phyloP scores from a whole-genome alignment of 2,329 filamentous ascomycete species.

The Beauveria medogensis region DNA sequence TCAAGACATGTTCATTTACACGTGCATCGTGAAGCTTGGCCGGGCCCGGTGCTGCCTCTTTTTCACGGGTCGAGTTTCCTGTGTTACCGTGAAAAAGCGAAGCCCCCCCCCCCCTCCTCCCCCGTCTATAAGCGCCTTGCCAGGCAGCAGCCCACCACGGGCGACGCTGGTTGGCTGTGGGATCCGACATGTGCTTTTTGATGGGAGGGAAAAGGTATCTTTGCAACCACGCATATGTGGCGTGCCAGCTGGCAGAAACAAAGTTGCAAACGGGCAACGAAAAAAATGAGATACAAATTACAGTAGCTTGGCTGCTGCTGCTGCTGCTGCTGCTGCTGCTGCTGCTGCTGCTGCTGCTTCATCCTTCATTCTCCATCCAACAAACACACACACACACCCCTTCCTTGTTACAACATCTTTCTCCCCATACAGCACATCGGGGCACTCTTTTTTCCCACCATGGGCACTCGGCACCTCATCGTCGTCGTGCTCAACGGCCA shows the following conservation, averaged over 20 bases:
- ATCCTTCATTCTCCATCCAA: background rate
- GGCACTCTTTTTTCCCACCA: background rate
- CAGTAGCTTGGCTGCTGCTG: no score
- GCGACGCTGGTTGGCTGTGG: background rate
- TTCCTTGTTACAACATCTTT: background rate
- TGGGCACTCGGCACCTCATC: slow-evolving; percentile 11
- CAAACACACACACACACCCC: background rate
- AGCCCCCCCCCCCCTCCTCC: no score
- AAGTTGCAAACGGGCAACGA: background rate
- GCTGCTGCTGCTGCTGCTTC: no score
- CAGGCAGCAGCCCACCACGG: slow-evolving; percentile 1
- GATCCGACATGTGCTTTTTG: background rate
- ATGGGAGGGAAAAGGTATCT: background rate
- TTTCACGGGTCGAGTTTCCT: background rate
- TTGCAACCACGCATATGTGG: background rate
- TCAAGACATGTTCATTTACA: background rate
- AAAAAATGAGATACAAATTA: background rate
- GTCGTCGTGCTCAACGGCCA: slow-evolving; percentile 4
- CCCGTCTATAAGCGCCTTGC: background rate
- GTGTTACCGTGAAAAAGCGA: background rate
- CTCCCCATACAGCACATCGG: background rate
- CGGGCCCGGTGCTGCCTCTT: background rate
- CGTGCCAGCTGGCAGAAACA: background rate
- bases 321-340: no score
- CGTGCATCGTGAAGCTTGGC: background rate